A percentile compares a stretch with the other conserved stretches of the same genome.
Evolutionary conservation across 2,329 filamentous ascomycete species (phyloP).

Genomic region (Thermothelomyces thermophilus): DNA sequence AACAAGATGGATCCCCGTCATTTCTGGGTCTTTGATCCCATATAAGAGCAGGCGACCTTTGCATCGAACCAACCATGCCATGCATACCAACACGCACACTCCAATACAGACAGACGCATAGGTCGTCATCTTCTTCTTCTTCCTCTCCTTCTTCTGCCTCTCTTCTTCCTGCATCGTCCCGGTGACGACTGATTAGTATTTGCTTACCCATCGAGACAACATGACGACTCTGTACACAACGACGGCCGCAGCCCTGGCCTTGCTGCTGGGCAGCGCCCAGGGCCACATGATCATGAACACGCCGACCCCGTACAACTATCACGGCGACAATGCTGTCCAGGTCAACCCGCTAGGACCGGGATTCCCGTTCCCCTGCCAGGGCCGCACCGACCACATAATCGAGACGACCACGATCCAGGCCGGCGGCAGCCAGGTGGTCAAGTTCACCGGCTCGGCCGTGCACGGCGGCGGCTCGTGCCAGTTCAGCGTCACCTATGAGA

Average conservation of each 20-base stretch:
- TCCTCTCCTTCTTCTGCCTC: too few species aligned
- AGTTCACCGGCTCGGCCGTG: slow-evolving; percentile 28
- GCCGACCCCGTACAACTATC: slow-evolving; percentile 22
- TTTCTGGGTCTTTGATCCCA: too few species aligned
- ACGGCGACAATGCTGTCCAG: slow-evolving; percentile 13
- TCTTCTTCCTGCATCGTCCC: too few species aligned
- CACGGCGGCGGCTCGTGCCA: slow-evolving; percentile 32
- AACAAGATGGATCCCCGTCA: too few species aligned
- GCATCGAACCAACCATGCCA: too few species aligned
- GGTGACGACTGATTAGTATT: too few species aligned
- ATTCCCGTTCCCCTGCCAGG: slow-evolving; percentile 24
- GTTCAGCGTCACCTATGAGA: slow-evolving; percentile 26
- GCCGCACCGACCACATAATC: slow-evolving; percentile 9
- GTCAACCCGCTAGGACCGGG: slow-evolving; percentile 17
- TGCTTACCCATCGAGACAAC: neutral
- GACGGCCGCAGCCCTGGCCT: neutral
- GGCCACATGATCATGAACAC: slow-evolving; percentile 26
- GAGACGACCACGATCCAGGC: slow-evolving; percentile 19
- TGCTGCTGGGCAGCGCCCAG: slow-evolving; percentile 8
- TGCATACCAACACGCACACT: too few species aligned
- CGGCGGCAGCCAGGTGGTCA: slow-evolving; percentile 20
- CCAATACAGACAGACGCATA: too few species aligned
- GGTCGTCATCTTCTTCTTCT: too few species aligned
- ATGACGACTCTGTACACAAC: neutral
- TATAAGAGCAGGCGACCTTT: too few species aligned